A percentile compares a stretch with the other conserved stretches of the same genome.
Evolutionary conservation across 345 rosid species (phyloP).

Genomic region (Lepidium didymum): DNA sequence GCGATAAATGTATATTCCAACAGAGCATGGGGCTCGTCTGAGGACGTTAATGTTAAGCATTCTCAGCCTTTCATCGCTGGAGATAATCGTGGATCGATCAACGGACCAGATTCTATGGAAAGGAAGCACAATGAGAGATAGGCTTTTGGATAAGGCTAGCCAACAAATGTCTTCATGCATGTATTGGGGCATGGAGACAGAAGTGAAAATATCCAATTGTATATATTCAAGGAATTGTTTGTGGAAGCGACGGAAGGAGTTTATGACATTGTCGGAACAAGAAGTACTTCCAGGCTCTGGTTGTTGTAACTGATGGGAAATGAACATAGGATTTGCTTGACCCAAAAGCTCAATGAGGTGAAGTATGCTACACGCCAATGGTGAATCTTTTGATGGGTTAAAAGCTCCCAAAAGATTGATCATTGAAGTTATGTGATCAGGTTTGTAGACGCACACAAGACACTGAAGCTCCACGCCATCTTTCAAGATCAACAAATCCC

Average conservation of each 20-base stretch:
- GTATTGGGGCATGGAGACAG: conserved; percentile 19
- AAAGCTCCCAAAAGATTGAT: conserved; percentile 24
- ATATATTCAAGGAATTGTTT: background rate
- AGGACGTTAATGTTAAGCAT: conserved; percentile 37
- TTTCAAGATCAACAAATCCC: conserved; percentile 28
- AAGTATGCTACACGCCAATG: conserved; percentile 34
- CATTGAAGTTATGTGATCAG: conserved; percentile 30
- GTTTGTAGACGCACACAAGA: conserved; percentile 43
- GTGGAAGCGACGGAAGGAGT: conserved; percentile 19
- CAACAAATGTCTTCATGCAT: conserved; percentile 61
- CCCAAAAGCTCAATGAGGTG: conserved; percentile 50
- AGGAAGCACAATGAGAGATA: conserved; percentile 47
- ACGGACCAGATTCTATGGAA: conserved; percentile 47
- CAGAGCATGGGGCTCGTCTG: conserved; percentile 51
- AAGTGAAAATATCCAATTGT: conserved; percentile 20
- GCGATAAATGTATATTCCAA: conserved; percentile 41
- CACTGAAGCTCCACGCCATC: conserved; percentile 29
- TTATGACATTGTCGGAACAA: conserved; percentile 36
- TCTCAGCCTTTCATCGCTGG: conserved; percentile 27
- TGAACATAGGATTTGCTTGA: conserved; percentile 39
- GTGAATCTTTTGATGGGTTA: conserved; percentile 27
- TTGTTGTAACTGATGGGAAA: conserved; percentile 38
- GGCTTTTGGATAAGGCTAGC: conserved; percentile 34
- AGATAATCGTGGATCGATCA: conserved; percentile 28
- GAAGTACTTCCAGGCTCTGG: conserved; percentile 13